phyloP scores from a whole-genome alignment of 2,329 filamentous ascomycete species.

The Ascochyta clinopodiicola region DNA sequence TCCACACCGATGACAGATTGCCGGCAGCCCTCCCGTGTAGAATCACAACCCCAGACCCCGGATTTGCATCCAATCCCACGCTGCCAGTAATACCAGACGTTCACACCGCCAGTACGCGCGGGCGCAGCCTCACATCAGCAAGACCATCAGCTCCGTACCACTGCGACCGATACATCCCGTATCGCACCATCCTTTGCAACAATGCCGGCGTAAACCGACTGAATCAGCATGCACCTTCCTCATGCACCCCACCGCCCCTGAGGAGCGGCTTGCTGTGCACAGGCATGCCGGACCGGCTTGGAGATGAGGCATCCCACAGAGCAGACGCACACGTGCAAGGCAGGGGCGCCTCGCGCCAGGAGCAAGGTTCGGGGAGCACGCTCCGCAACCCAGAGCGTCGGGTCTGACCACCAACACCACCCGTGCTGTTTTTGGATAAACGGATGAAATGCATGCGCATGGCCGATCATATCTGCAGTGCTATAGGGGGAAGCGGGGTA shows the following conservation, averaged over 20 bases:
- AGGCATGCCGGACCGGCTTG: conserved; percentile 16
- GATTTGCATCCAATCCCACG: conserved; percentile 20
- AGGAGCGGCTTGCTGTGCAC: neutral
- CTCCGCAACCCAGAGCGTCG: conserved; percentile 31
- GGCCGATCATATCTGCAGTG: conserved; percentile 12
- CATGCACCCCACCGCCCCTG: conserved; percentile 6
- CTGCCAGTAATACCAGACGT: conserved; percentile 8
- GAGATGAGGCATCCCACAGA: conserved; percentile 1
- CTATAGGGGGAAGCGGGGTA: conserved; percentile 18
- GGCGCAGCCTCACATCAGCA: conserved; percentile 30
- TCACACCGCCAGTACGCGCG: conserved; percentile 13
- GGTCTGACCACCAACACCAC: conserved; percentile 27
- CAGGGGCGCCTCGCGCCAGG: conserved; percentile 14
- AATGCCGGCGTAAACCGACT: conserved; percentile 5
- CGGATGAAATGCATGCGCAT: conserved; percentile 11
- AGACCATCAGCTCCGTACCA: conserved; percentile 4
- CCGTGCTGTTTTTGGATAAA: conserved; percentile 21
- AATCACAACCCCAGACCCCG: conserved; percentile 21
- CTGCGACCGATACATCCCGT: conserved; percentile 12
- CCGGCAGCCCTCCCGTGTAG: conserved; percentile 27
- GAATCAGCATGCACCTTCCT: conserved; percentile 12
- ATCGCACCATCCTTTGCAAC: conserved; percentile 13
- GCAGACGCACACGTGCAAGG: conserved; percentile 28
- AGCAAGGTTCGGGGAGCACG: conserved; percentile 30
- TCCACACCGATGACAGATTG: conserved; percentile 27